These are phyloP conservation scores for Aureobasidium sp. DNA, from an alignment of 2,329 filamentous ascomycete genomes.

Conservation along the genomic window DNA sequence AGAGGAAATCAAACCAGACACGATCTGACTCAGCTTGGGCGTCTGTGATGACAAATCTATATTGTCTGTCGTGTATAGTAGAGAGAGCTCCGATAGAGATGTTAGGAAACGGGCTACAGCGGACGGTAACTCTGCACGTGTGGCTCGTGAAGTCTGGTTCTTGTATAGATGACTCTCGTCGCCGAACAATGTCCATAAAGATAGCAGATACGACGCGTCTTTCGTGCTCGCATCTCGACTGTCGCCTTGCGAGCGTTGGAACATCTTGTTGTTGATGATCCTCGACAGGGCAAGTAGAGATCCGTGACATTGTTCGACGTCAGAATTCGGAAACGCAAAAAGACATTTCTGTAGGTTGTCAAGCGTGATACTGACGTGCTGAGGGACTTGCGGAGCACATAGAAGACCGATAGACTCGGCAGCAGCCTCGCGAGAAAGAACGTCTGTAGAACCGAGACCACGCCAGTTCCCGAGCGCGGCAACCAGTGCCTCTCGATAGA, in stretches of 20 bases:
- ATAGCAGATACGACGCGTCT: conserved; percentile 25
- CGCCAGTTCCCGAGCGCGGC: conserved; percentile 74
- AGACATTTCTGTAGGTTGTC: background rate
- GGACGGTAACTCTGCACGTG: conserved; percentile 26
- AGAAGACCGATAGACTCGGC: conserved; percentile 55
- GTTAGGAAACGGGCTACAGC: conserved; percentile 21
- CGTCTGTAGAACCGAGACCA: conserved; percentile 75
- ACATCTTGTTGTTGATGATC: conserved; percentile 23
- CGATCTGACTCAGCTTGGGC: background rate
- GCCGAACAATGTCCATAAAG: background rate
- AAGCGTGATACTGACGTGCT: background rate
- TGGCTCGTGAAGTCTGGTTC: conserved; percentile 8
- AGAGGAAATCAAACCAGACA: conserved; percentile 21
- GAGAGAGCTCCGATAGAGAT: conserved; percentile 19
- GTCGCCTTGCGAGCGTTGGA: conserved; percentile 32
- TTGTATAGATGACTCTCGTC: background rate
- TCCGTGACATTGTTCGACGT: conserved; percentile 10
- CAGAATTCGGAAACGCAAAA: background rate
- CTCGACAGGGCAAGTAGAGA: conserved; percentile 10
- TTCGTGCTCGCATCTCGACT: conserved; percentile 19
- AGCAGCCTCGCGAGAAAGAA: conserved; percentile 63
- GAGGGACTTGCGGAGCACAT: background rate
- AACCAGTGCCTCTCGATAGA: conserved; percentile 63
- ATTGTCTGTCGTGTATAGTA: background rate
- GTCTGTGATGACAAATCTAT: background rate